These are phyloP conservation scores for Lactarius quietus DNA, from an alignment of 768 basidiomycete species.

Conservation along the genomic window DNA sequence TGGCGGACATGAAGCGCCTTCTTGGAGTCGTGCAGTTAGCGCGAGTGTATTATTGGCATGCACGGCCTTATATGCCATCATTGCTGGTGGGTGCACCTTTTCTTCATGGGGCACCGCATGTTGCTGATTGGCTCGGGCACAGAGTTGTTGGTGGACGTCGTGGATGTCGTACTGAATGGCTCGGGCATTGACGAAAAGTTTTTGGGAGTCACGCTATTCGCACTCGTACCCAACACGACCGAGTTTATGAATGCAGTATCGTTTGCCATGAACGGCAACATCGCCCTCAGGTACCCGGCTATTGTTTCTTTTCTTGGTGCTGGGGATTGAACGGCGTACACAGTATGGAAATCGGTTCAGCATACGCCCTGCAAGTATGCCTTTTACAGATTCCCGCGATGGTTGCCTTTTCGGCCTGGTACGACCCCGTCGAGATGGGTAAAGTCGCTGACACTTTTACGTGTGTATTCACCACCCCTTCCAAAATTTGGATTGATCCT, in stretches of 20 bases:
- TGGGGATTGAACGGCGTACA: slow-evolving; percentile 13
- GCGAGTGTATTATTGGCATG: slow-evolving; percentile 87
- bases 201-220: slow-evolving; percentile 93
- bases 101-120: background rate
- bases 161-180: slow-evolving; percentile 86
- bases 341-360: slow-evolving; percentile 99
- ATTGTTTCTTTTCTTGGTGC: background rate
- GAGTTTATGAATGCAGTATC: slow-evolving; percentile 99
- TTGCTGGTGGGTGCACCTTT: slow-evolving; percentile 68
- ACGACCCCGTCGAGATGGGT: slow-evolving; percentile 82
- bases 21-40: slow-evolving; percentile 89
- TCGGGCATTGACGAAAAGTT: slow-evolving; percentile 97
- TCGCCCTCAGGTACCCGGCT: slow-evolving; percentile 76
- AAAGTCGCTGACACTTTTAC: slow-evolving; percentile 89
- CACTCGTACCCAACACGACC: slow-evolving; percentile 96
- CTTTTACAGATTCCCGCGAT: slow-evolving; percentile 96
- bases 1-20: slow-evolving; percentile 91
- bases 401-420: slow-evolving; percentile 98
- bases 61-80: slow-evolving; percentile 89
- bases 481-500: background rate
- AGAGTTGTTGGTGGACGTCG: slow-evolving; percentile 94
- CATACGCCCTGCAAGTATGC: slow-evolving; percentile 97
- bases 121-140: slow-evolving; percentile 1
- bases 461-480: slow-evolving; percentile 45
- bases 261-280: slow-evolving; percentile 95